Conservation (phyloP, 768 basidiomycete genomes). For the Boletus vinaceobasis region DNA sequence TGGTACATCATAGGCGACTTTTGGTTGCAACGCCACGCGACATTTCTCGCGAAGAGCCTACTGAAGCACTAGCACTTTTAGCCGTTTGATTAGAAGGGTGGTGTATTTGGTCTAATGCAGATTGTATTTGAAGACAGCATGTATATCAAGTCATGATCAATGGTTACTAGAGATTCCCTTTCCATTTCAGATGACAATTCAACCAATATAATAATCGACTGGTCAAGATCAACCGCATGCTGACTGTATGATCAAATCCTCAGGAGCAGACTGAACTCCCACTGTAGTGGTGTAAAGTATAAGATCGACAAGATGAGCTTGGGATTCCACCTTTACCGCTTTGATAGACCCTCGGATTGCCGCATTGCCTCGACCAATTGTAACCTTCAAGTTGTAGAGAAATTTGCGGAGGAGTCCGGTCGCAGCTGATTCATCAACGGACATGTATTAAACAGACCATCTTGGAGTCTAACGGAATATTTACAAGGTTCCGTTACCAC, state of each 20-base stretch:
- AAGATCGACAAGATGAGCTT: not conserved
- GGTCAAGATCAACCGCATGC: too few relatives aligned
- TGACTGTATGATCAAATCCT: not conserved
- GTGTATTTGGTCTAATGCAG: not conserved
- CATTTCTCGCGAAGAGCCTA: constrained; percentile 20
- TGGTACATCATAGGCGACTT: constrained; percentile 18
- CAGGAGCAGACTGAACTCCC: not conserved
- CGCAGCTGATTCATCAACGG: not conserved
- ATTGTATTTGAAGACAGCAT: not conserved
- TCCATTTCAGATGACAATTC: too few relatives aligned
- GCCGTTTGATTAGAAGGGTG: constrained; percentile 5
- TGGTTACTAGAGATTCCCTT: not conserved
- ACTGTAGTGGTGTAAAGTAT: not conserved
- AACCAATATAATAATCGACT: too few relatives aligned
- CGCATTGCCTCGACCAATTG: not conserved
- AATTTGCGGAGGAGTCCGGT: not conserved
- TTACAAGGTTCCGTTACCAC: not conserved
- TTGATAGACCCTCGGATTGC: not conserved
- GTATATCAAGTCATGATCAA: not conserved
- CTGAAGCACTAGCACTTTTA: constrained; percentile 19
- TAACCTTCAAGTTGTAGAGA: not conserved
- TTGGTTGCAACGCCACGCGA: constrained; percentile 27
- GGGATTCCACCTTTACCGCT: not conserved
- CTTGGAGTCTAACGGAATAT: not conserved
- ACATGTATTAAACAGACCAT: not conserved